Percentiles rank a stretch among this genome's conserved stretches.
Conservation (phyloP, 495 filamentous ascomycete genomes). For the Lasiosphaeria miniovina region DNA sequence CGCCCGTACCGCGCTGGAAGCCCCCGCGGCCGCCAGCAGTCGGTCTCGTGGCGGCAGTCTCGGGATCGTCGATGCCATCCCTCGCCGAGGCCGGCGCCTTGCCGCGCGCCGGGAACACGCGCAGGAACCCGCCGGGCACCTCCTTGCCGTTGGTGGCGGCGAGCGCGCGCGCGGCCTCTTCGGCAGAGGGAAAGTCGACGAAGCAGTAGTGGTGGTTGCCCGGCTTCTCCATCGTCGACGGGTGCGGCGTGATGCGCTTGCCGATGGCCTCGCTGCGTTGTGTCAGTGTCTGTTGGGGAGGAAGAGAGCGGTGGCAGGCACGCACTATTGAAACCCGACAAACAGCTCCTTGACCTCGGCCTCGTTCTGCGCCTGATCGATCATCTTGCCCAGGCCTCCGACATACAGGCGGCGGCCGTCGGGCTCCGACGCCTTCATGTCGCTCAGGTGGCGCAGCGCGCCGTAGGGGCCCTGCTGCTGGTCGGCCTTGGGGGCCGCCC, state of each 20-base stretch:
- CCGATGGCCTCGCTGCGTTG: conserved; percentile 50
- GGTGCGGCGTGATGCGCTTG: conserved; percentile 61
- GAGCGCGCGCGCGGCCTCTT: conserved; percentile 52
- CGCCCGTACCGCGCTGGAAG: not conserved
- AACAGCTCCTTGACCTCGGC: conserved; percentile 58
- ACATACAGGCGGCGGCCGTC: conserved; percentile 59
- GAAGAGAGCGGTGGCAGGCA: not conserved
- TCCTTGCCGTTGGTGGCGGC: conserved; percentile 28
- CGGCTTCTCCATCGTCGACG: conserved; percentile 46
- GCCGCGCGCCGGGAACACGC: conserved; percentile 18
- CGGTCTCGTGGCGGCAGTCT: not conserved
- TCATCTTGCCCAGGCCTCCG: conserved; percentile 58
- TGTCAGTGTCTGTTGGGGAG: not conserved
- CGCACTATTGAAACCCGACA: conserved; percentile 51
- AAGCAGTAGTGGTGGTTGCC: conserved; percentile 67
- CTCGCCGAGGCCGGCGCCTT: conserved; percentile 8
- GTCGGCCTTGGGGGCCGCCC: conserved; percentile 10
- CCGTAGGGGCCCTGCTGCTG: conserved; percentile 24
- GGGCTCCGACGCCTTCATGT: conserved; percentile 9
- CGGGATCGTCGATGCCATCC: not conserved
- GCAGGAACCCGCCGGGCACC: conserved; percentile 16
- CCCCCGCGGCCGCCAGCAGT: not conserved
- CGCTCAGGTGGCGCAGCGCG: conserved; percentile 18
- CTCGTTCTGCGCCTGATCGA: conserved; percentile 52
- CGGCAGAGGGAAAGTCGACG: conserved; percentile 56